phyloP scores from a whole-genome alignment of 768 basidiomycete species.

The Pulveroboletus sp. region DNA sequence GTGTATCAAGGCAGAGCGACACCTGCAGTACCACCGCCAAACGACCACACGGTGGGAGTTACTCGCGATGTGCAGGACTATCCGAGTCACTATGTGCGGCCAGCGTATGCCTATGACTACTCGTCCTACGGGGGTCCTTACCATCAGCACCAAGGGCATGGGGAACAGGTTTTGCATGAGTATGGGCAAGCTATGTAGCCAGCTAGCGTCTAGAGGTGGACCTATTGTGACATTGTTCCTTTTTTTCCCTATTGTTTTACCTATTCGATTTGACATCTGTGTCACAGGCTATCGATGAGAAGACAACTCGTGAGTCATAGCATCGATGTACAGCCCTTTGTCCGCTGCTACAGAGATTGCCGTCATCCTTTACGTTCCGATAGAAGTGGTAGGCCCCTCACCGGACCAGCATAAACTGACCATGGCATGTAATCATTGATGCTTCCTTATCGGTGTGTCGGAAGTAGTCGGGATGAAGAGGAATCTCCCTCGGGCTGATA shows the following conservation, averaged over 20 bases:
- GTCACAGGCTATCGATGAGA: conserved; percentile 2
- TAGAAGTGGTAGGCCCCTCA: background rate
- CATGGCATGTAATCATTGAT: background rate
- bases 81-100: conserved; percentile 28
- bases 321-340: background rate
- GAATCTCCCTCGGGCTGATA: background rate
- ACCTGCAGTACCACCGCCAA: conserved; percentile 32
- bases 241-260: conserved; percentile 23
- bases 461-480: background rate
- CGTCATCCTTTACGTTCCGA: background rate
- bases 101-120: conserved; percentile 27
- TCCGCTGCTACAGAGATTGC: background rate
- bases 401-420: no score
- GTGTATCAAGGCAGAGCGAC: conserved; percentile 51
- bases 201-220: conserved; percentile 12
- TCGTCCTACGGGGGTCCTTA: conserved; percentile 26
- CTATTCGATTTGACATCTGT: conserved; percentile 22
- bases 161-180: conserved; percentile 26
- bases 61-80: conserved; percentile 40
- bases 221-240: conserved; percentile 15
- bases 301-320: background rate
- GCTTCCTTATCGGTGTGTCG: background rate
- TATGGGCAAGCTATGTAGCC: conserved; percentile 33
- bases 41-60: conserved; percentile 30
- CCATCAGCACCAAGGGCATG: conserved; percentile 29